A percentile compares a stretch with the other conserved stretches of the same genome.
Evolutionary conservation across 495 filamentous ascomycete species (phyloP).

Genomic region (Penicillium alfredii): DNA sequence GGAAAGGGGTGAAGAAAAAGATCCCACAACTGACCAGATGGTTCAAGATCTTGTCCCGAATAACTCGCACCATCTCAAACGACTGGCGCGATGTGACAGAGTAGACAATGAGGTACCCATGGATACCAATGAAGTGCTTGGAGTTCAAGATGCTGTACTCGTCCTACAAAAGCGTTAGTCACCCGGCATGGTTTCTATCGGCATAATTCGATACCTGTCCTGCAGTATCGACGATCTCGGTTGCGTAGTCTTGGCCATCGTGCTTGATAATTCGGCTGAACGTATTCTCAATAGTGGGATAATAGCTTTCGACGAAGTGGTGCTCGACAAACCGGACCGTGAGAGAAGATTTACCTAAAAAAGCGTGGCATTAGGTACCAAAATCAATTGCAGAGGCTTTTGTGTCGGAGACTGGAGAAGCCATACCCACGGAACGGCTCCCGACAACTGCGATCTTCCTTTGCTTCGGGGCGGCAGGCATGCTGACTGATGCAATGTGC

Average conservation of each 20-base stretch:
- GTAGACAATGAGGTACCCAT: conserved; percentile 98
- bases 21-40: no score
- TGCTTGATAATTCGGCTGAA: conserved; percentile 92
- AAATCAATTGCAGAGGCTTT: no score
- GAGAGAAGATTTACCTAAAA: conserved; percentile 88
- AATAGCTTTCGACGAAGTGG: conserved; percentile 98
- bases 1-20: no score
- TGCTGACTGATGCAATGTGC: no score
- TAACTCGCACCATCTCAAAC: conserved; percentile 94
- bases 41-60: conserved; percentile 94
- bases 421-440: conserved; percentile 90
- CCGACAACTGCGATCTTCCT: conserved; percentile 97
- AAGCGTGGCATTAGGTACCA: no score
- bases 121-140: conserved; percentile 98
- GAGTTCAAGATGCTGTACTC: conserved; percentile 97
- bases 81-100: conserved; percentile 87
- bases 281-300: conserved; percentile 98
- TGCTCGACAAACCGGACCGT: conserved; percentile 97
- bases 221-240: conserved; percentile 97
- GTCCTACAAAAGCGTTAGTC: conserved; percentile 53
- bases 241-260: conserved; percentile 88
- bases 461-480: conserved; percentile 85
- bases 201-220: conserved; percentile 65
- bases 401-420: not conserved
- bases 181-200: conserved; percentile 7